These are phyloP conservation scores for Solioccasus polychromus DNA, from an alignment of 768 basidiomycete species.

Conservation along the genomic window DNA sequence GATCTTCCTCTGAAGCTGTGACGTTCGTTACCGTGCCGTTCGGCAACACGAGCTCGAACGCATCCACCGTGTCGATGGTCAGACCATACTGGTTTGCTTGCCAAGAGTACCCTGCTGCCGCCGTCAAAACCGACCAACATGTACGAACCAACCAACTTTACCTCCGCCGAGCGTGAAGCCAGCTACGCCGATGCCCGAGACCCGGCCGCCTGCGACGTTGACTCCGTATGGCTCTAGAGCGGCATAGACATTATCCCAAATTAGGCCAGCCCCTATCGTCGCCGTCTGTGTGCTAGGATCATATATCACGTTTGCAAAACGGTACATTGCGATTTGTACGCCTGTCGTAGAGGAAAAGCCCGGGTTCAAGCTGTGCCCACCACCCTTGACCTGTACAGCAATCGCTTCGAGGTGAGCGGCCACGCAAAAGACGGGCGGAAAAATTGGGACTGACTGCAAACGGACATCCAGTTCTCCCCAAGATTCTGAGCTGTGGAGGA, in stretches of 20 bases:
- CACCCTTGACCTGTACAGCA: conserved; percentile 53
- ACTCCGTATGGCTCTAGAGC: conserved; percentile 48
- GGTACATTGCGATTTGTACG: conserved; percentile 54
- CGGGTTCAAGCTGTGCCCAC: conserved; percentile 53
- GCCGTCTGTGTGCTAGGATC: conserved; percentile 39
- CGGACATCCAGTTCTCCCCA: conserved; percentile 43
- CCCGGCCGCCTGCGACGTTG: conserved; percentile 58
- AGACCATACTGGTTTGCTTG: conserved; percentile 60
- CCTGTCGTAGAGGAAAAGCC: conserved; percentile 60
- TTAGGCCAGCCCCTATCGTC: conserved; percentile 39
- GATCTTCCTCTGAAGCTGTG: conserved; percentile 35
- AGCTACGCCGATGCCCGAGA: conserved; percentile 56
- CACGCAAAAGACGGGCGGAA: not conserved
- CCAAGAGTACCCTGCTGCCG: conserved; percentile 62
- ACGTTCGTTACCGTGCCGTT: conserved; percentile 43
- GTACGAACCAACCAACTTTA: conserved; percentile 15
- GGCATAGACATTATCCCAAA: conserved; percentile 67
- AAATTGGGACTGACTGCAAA: conserved; percentile 46
- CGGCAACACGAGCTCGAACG: conserved; percentile 59
- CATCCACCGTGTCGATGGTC: conserved; percentile 50
- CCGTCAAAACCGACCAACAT: conserved; percentile 1
- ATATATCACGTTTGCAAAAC: conserved; percentile 46
- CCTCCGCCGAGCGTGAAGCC: conserved; percentile 62
- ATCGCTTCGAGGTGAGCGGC: not conserved
- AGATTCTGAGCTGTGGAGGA: conserved; percentile 42